Evolutionary conservation across 805 yeast genomes (phyloP), one percentile per base, ranked within the genome.

Genomic region (Nakazawaea siamensis): DNA sequence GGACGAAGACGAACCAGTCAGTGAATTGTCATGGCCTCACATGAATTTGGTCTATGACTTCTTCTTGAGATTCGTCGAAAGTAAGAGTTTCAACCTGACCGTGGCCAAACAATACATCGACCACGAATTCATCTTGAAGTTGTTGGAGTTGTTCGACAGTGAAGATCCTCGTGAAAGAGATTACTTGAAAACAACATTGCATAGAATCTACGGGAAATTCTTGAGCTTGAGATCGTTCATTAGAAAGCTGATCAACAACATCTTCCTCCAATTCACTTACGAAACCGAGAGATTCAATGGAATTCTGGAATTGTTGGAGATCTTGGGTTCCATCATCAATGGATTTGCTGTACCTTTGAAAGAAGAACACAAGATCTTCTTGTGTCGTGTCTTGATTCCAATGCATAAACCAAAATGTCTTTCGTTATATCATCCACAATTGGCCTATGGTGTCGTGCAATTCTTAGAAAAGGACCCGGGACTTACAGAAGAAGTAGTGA

Each of bases 101-200:
- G 66, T 82, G 31, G 98, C 98, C 20, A 88, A 88, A 58, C 92
- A 84, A 50, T 88, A 76, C 54, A 87, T 92, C 45, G 97, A 92
- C 60, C 97, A 88, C 53, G 78, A 76, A 35, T 92, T 92, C 53
- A 82, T 92, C 29, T 64, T 84, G 47, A 73, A 72, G 40, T 62
- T 92, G 41, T 69, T 92, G 50, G 97, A 87, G 48, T 68, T 92
- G 48, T 92, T 92, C 57, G 98, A 92, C 58, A 77, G 88, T 45
- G 98, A 92, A 59, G 98, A 92, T 58, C 94, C 95, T 35, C 70
- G 96, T 44, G 98, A 92, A 64, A 73, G 98, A 40, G 98, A 92
- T 54, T 84, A 92, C 49, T 66, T 92, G 45, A 92, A 92, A 52
- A 92, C 98, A 1, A 88, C 97, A 0, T 66, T 92, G 52, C 98